Evolutionary conservation across 1,284 basidiomycete genomes (phyloP).

Genomic region (Cutaneotrichosporon dermatis): DNA sequence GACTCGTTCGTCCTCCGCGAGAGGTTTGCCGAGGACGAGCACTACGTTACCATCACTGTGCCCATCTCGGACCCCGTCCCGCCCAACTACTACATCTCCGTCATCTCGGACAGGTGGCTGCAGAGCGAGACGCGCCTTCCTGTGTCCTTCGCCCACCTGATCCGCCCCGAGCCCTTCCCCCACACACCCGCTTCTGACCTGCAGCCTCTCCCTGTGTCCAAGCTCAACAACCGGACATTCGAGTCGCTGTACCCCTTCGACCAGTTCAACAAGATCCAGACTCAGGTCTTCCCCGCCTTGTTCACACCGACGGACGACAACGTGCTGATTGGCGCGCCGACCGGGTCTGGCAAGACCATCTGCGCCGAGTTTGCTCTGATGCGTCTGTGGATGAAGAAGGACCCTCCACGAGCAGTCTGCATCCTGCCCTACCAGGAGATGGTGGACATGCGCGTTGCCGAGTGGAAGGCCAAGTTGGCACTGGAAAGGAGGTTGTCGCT

Average conservation of each 20-base stretch:
- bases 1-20: conserved; percentile 88
- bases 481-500: conserved; percentile 88
- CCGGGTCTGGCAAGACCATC: conserved; percentile 94
- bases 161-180: conserved; percentile 96
- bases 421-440: conserved; percentile 96
- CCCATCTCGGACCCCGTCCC: conserved; percentile 96
- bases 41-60: conserved; percentile 88
- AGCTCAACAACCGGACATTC: conserved; percentile 86
- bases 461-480: conserved; percentile 85
- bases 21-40: conserved; percentile 86
- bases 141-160: conserved; percentile 96
- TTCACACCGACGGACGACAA: conserved; percentile 96
- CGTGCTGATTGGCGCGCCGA: conserved; percentile 91
- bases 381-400: conserved; percentile 81
- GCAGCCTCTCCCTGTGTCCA: conserved; percentile 82
- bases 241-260: conserved; percentile 79
- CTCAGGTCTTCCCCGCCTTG: conserved; percentile 95
- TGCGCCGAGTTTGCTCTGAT: conserved; percentile 94
- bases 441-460: conserved; percentile 81
- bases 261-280: conserved; percentile 97
- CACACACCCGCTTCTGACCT: conserved; percentile 89
- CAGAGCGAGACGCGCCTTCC: conserved; percentile 91
- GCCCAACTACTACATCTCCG: conserved; percentile 94
- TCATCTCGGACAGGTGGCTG: conserved; percentile 93
- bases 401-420: conserved; percentile 83